Percentiles rank a stretch among this genome's conserved stretches.
Evolutionary conservation across 495 filamentous ascomycete genomes (phyloP).

Genomic region (Aspergillus taichungensis): DNA sequence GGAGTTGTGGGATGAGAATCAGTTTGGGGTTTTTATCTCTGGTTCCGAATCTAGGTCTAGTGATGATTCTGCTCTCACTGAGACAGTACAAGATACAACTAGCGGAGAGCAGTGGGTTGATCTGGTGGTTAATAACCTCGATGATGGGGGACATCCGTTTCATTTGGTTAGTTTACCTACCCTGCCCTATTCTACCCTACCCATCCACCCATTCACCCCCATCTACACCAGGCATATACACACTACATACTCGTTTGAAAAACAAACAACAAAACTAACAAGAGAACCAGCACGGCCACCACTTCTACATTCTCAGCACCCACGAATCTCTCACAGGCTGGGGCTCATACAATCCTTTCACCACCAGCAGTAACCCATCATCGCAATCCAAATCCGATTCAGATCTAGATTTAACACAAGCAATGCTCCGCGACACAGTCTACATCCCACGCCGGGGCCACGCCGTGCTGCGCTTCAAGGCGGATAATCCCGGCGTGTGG

Average conservation of each 20-base stretch:
- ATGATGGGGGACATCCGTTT: constrained; percentile 43
- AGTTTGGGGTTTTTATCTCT: constrained; percentile 24
- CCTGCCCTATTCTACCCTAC: background rate
- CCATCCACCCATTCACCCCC: background rate
- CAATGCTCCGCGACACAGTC: constrained; percentile 46
- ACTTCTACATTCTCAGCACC: constrained; percentile 63
- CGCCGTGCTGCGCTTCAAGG: constrained; percentile 56
- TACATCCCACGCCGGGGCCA: constrained; percentile 48
- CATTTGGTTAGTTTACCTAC: constrained; percentile 40
- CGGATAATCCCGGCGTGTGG: constrained; percentile 57
- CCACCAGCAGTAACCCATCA: no score
- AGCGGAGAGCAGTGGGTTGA: constrained; percentile 31
- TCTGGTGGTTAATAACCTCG: constrained; percentile 44
- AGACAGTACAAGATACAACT: background rate
- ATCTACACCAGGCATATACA: no score
- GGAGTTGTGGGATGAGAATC: constrained; percentile 33
- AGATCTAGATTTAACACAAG: constrained; percentile 20
- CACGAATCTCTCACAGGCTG: constrained; percentile 24
- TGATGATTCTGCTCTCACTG: constrained; percentile 6
- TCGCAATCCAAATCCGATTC: no score
- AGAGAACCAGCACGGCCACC: constrained; percentile 66
- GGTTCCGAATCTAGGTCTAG: no score
- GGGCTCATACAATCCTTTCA: constrained; percentile 40
- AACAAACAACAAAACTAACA: background rate
- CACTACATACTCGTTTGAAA: no score